Evolutionary conservation across 192 early-diverging fungal genomes (phyloP), one percentile per base, ranked within the genome.

Genomic region (Geranomyces variabilis): DNA sequence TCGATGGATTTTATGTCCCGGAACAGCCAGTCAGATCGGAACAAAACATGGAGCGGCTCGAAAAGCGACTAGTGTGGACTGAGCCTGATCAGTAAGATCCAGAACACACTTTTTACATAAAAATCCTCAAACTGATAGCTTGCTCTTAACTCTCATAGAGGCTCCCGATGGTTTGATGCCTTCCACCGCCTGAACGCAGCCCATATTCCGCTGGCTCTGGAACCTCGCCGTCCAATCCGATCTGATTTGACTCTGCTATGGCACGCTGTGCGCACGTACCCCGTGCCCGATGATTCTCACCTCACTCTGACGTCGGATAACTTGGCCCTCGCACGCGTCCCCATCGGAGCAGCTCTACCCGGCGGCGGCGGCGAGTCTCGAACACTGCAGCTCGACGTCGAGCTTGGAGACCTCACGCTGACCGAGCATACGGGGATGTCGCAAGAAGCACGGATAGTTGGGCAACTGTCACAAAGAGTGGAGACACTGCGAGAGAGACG

Each of bases 361-460:
- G 71, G 31, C 51, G 33, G 15, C 15, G 61, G 45, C 1, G 68
- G 77, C 46, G 47, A 63, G 24, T 65, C 65, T 36, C 65, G 19
- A 29, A 9, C 44, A 41, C 10, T 41, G 5, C 36, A 41, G 36
- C 36, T 41, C 10, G 36, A 41, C 10, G 10, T 87, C 56, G 76
- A 83, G 57, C 22, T 86, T 6, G 36, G 36, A 41, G 36, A 41
- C 5, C 22, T 86, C 17, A 21, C 28, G 10, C 75, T 87, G 28
- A 21, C 21, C 2, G 76, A 83, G 17, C 85, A 87, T 73, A 83
- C 81, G 36, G 65, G 86, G 9, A 83, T 87, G 74, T 64, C 71
- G 9, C 73, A 79, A 22, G 85, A 87, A 68, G 74, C 75, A 63
- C 51, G 66, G 46, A 15, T 84, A 10, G 76, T 76, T 3, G 75